Percentiles rank a stretch among this genome's conserved stretches.
phyloP scores from a whole-genome alignment of 352 stramenopile genomes.

The Thraustochytrium sp. region DNA sequence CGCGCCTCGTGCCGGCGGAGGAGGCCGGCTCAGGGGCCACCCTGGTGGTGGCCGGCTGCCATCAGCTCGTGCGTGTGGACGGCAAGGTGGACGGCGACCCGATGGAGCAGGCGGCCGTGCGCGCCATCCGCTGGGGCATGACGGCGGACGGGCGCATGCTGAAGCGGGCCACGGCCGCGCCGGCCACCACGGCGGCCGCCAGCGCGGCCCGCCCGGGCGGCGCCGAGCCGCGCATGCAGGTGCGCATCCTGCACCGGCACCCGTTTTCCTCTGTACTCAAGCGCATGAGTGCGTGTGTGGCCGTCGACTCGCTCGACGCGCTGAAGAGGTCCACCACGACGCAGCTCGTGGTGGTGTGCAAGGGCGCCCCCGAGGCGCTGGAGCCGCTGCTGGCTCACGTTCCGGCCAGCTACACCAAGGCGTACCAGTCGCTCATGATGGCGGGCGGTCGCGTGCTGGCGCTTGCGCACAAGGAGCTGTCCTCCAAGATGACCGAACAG shows the following conservation, averaged over 20 bases:
- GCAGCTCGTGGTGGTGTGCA: constrained; percentile 78
- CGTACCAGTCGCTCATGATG: constrained; percentile 63
- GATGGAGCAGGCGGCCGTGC: constrained; percentile 93
- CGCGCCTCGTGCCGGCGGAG: constrained; percentile 27
- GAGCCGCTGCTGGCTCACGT: constrained; percentile 72
- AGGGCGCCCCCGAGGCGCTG: constrained; percentile 93
- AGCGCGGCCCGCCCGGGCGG: neutral
- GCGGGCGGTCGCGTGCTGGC: constrained; percentile 79
- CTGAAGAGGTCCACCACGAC: constrained; percentile 43
- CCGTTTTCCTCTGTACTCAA: constrained; percentile 91
- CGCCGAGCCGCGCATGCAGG: neutral
- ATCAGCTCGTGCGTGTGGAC: constrained; percentile 95
- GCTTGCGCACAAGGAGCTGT: constrained; percentile 88
- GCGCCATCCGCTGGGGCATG: constrained; percentile 83
- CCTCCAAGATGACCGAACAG: neutral
- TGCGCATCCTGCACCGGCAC: constrained; percentile 82
- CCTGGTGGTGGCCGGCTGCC: constrained; percentile 70
- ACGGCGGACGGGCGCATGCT: constrained; percentile 33
- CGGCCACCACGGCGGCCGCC: neutral
- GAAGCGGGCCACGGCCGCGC: neutral
- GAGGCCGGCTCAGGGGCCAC: neutral
- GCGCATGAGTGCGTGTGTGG: constrained; percentile 81
- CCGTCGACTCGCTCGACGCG: constrained; percentile 54
- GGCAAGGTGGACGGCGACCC: constrained; percentile 90
- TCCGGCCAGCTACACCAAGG: constrained; percentile 73